Base-by-base conservation (phyloP, 1,139 yeast genomes). In the Debaryomyces fabryi region DNA sequence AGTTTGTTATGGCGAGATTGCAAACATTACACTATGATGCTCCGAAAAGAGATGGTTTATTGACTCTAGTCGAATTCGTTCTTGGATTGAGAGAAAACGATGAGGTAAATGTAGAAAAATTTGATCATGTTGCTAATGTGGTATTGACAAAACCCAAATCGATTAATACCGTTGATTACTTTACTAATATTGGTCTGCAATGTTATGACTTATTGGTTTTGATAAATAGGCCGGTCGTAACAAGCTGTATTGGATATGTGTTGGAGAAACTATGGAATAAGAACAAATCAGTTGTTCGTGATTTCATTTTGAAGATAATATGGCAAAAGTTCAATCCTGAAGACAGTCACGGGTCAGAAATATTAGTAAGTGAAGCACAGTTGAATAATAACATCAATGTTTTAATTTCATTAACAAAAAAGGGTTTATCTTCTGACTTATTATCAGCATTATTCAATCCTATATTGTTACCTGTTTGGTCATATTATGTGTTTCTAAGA, bases 71-170 rank as follows among this genome's bases (percentile, higher is more conserved):
- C 32, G 98, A 93, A 64, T 84, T 87, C 55, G 76, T 88, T 0
- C 73, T 89, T 13, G 96, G 96, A 0, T 69, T 88, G 34, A 71
- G 96, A 52, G 96, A 89, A 39, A 77, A 78, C 48, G 95, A 86
- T 46, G 84, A 85, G 25, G 69, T 90, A 6, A 83, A 84, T 51
- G 65, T 83, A 20, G 83, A 82, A 35, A 86, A 83, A 56, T 74
- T 89, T 46, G 83, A 83, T 23, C 79, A 84, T 51, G 86, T 88
- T 1, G 81, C 88, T 16, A 78, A 75, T 43, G 76, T 88, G 2
- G 65, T 89, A 10, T 64, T 86, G 39, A 69, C 83, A 35, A 83
- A 84, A 55, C 96, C 97, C 0, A 70, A 69, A 49, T 58, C 65
- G 1, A 58, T 85, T 10, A 51, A 74, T 1, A 71, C 83, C 1